Base-by-base conservation (phyloP, 352 stramenopile genomes). In the Phytophthora podocarpi region DNA sequence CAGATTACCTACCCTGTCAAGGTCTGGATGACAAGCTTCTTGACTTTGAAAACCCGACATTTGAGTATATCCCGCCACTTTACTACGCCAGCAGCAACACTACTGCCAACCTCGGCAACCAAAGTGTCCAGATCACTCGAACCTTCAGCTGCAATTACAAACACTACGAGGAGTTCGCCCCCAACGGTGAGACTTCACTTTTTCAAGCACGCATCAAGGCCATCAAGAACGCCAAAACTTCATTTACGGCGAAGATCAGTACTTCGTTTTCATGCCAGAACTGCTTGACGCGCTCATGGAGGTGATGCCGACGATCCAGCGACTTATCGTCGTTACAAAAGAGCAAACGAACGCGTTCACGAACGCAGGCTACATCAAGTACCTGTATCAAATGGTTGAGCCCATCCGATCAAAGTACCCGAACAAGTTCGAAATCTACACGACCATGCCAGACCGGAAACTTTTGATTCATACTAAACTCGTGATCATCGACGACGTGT, bases 381-480 rank as follows among this genome's bases (percentile, higher is more conserved):
- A 57, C 27, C 39, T 47, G 2, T 84, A 68, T 45, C 41, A 84
- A 10, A 79, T 82, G 71, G 51, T 76, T 2, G 15, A 48, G 11
- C 74, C 78, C 24, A 45, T 89, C 4, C 53, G 66, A 32, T 16
- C 47, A 1, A 56, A 63, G n/a, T 86, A 82, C 45, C 72, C 76
- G 0, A 56, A 61, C 51, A 83, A 81, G 23, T 60, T 87, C 21
- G 41, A 61, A 9, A 28, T 87, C 8, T 84, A 75, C 64, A 75
- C 68, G 24, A 80, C 74, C 4, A 75, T 74, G 15, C 16, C 48
- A 4, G 15, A 37, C 12, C 50, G 47, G 18, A 45, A 67, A 0
- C 52, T 92, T 13, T 92, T 88, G 59, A 56, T 87, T 24, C 75
- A 85, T 52, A 82, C 51, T 32, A 85, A 85, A 46, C 23, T 77